phyloP scores from a whole-genome alignment of 768 basidiomycete genomes.

The Solioccasus polychromus region DNA sequence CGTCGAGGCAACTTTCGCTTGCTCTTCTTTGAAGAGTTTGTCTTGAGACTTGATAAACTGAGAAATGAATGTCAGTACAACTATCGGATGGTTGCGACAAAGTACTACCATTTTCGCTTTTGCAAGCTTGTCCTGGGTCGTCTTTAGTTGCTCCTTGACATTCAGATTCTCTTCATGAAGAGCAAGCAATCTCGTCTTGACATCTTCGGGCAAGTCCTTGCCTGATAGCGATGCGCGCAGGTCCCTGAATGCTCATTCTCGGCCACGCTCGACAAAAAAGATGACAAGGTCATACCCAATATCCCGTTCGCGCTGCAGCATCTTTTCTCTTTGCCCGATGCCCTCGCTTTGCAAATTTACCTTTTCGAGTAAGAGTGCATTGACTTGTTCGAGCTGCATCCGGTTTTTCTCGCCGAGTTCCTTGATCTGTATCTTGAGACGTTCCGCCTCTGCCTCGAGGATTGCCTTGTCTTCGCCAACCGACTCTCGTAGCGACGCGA shows the following conservation, averaged over 20 bases:
- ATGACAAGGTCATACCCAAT: constrained; percentile 56
- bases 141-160: constrained; percentile 70
- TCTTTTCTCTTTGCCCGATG: constrained; percentile 83
- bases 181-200: constrained; percentile 68
- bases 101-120: constrained; percentile 70
- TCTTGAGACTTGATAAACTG: constrained; percentile 95
- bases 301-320: constrained; percentile 83
- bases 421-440: constrained; percentile 62
- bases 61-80: constrained; percentile 1
- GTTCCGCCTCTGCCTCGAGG: constrained; percentile 66
- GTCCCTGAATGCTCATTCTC: constrained; percentile 47
- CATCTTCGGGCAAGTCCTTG: constrained; percentile 78
- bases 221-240: constrained; percentile 74
- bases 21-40: constrained; percentile 81
- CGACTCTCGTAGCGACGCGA: constrained; percentile 80
- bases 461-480: constrained; percentile 83
- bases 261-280: neutral
- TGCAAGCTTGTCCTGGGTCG: constrained; percentile 67
- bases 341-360: constrained; percentile 86
- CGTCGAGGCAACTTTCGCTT: constrained; percentile 51
- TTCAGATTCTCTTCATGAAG: constrained; percentile 76
- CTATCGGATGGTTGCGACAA: neutral
- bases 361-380: constrained; percentile 84
- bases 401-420: constrained; percentile 79
- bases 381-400: constrained; percentile 89